Base-by-base conservation (phyloP, 129 eudicot species). In the Sambucus nigra region DNA sequence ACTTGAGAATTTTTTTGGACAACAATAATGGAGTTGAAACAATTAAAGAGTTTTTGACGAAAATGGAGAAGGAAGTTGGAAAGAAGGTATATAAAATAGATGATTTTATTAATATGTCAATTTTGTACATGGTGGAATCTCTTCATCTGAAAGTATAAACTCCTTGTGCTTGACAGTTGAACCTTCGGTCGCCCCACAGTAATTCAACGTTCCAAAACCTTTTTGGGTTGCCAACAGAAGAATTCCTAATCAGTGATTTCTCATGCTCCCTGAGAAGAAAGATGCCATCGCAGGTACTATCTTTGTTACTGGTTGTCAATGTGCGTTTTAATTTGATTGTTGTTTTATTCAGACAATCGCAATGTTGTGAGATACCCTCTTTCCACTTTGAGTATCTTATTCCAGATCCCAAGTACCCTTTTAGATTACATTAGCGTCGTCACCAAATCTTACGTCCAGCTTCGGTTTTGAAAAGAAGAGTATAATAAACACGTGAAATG, bases 31-130 rank as follows among this genome's bases (percentile, higher is more conserved):
- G 99, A 57, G 95, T 79, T 52, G 95, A 91, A 57, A 86, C 99
- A 8, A 77, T 91, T 25, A 82, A 73, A 82, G 99, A 91, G n/a
- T 91, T 76, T 75, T 51, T 91, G 20, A 68, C 78, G 1, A 91
- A 84, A 64, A 78, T 91, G 53, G 99, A 91, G 66, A 91, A 79
- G 70, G 99, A 86, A 81, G 95, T 86, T 13, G 99, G 99, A 41
- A 91, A 86, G 59, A 91, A 86, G 95, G 99, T 91, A 62, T 31
- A 0, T 7, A 13, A 16, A 14, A 0, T 7, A 13, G 16, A 14
- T 25, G 23, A 55, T 60, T 58, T 32, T 15, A 25, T 9, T 32
- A 33, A 49, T 26, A 33, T 22, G 26, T 14, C 19, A 33, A 29
- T 55, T 41, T 60, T 2, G n/a, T 15, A 41, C 28, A 20, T 51